Percentiles rank a stretch among this genome's conserved stretches.
Conservation (phyloP, 2,329 filamentous ascomycete genomes). For the Stemphylium lycopersici region DNA sequence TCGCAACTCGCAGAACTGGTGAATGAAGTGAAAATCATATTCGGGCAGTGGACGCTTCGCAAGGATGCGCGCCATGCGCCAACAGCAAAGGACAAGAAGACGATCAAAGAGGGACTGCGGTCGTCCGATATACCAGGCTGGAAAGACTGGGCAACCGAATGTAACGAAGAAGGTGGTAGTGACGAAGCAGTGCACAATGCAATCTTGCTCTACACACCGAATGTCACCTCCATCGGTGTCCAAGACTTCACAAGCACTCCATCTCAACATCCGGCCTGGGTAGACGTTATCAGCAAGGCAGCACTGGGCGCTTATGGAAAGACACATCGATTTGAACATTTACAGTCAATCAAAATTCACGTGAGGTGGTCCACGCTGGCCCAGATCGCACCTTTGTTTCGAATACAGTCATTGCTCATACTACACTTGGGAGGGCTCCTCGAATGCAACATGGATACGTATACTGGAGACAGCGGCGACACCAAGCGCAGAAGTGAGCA, state of each 20-base stretch:
- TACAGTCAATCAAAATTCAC: conserved; percentile 26
- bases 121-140: conserved; percentile 26
- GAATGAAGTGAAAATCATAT: conserved; percentile 19
- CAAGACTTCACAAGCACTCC: not conserved
- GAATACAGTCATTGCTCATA: conserved; percentile 25
- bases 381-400: conserved; percentile 31
- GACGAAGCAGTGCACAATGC: conserved; percentile 29
- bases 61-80: conserved; percentile 19
- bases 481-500: not conserved
- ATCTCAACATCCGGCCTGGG: conserved; percentile 25
- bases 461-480: not conserved
- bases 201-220: conserved; percentile 33
- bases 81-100: conserved; percentile 32
- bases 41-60: conserved; percentile 10
- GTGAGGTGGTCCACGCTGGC: conserved; percentile 10
- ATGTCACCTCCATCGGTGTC: conserved; percentile 18
- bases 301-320: conserved; percentile 12
- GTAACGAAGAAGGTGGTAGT: conserved; percentile 20
- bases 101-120: conserved; percentile 35
- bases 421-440: conserved; percentile 20
- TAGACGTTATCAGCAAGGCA: conserved; percentile 26
- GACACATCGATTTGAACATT: conserved; percentile 26
- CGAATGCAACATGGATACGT: not conserved
- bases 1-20: conserved; percentile 24
- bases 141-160: conserved; percentile 34